Percentiles rank a stretch among this genome's conserved stretches.
Conservation (phyloP, 176 grass and related monocot species). For the Aegilops speltoides region DNA sequence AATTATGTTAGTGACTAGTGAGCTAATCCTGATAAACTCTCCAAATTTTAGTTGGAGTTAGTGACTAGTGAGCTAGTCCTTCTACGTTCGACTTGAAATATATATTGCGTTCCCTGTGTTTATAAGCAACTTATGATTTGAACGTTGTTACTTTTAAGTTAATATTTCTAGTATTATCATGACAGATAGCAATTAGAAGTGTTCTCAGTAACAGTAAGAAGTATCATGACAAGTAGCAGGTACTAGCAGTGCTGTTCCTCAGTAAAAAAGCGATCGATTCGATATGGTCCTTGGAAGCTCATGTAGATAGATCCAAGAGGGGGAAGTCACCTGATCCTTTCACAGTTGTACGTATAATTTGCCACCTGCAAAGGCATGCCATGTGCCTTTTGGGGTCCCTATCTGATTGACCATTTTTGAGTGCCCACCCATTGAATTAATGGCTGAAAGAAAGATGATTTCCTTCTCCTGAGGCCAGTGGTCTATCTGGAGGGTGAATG, state of each 20-base stretch:
- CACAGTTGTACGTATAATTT: neutral
- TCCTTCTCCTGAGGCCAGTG: constrained; percentile 25
- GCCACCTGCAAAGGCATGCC: constrained; percentile 6
- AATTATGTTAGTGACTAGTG: neutral
- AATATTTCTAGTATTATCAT: neutral
- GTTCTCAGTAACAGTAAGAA: neutral
- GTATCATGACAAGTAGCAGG: neutral
- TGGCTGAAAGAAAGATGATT: neutral
- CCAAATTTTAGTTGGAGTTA: neutral
- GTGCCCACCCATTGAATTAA: neutral
- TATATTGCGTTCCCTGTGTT: neutral
- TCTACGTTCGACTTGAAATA: neutral
- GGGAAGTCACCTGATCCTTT: constrained; percentile 23
- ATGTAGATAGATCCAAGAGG: constrained; percentile 14
- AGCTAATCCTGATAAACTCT: neutral
- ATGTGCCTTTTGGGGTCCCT: constrained; percentile 44
- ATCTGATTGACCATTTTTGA: constrained; percentile 31
- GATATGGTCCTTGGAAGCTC: constrained; percentile 23
- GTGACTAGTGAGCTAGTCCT: neutral
- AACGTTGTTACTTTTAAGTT: neutral
- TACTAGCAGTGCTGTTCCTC: neutral
- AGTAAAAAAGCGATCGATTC: constrained; percentile 9
- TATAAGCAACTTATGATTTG: neutral
- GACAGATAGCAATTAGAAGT: neutral
- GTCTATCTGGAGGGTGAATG: constrained; percentile 24